Evolutionary conservation across 1,139 yeast species (phyloP).

Genomic region (Arxiozyma slooffiae): DNA sequence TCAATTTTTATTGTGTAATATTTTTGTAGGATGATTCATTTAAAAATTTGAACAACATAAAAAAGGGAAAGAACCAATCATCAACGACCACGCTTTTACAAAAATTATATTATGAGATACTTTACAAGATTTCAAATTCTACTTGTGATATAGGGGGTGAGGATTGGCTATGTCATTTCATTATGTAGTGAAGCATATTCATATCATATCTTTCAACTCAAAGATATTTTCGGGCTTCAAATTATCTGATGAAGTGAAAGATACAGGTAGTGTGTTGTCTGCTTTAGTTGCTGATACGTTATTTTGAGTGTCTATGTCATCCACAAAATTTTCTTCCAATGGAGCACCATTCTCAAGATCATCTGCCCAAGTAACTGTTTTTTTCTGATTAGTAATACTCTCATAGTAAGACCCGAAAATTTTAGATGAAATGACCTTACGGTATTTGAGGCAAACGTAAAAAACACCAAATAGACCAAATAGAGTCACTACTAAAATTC

Average conservation of each 20-base stretch:
- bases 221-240: background rate
- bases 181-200: background rate
- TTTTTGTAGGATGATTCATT: too few relatives aligned
- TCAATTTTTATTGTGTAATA: too few relatives aligned
- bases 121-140: too few relatives aligned
- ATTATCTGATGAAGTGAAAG: background rate
- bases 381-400: conserved; percentile 1
- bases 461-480: conserved; percentile 10
- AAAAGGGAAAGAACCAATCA: too few relatives aligned
- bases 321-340: background rate
- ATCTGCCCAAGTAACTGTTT: conserved; percentile 13
- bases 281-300: background rate
- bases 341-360: conserved; percentile 6
- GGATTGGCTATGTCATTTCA: background rate
- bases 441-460: background rate
- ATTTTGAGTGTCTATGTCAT: background rate
- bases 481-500: conserved; percentile 7
- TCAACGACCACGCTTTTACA: too few relatives aligned
- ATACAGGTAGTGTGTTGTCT: background rate
- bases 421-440: background rate
- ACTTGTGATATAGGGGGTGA: background rate
- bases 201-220: conserved; percentile 6
- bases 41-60: too few relatives aligned
- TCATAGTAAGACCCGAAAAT: background rate
- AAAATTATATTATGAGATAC: too few relatives aligned